Evolutionary conservation across 1,284 basidiomycete species (phyloP), one percentile per base, ranked within the genome.

Genomic region (Apiotrichum akiyoshidainum): DNA sequence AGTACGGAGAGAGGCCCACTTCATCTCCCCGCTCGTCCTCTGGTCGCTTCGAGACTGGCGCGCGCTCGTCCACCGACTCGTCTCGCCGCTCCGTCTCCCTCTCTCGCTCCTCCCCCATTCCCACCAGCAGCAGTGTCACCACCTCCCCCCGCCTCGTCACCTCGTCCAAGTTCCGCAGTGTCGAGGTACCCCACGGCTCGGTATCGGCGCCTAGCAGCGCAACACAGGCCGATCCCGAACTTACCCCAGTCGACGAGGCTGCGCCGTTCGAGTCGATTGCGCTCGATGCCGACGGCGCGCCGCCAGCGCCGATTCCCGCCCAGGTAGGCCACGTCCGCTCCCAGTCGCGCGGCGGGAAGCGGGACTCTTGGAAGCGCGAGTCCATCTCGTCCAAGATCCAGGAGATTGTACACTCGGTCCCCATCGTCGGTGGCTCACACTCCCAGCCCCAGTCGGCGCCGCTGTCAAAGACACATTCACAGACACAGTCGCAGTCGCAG

Each of bases 201-300:
- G 41, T 21, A 9, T 35, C 22, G 21, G 26, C 33, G 1, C 22
- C 13, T 14, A 19, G 35, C n/a, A 37, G 9, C 14, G 50, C 26
- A 31, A 31, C 7, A 31, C 26, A 54, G 33, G 54, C 26, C 8
- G 55, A 52, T n/a, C 21, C 49, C 17, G 67, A 46, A 1, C 60
- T 60, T n/a, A 3, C 21, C 8, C 39, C 39, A 7, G 54, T 45
- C 1, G 68, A 69, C 53, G 52, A 58, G 11, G 46, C 57, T 0
- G 67, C 63, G n/a, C 67, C 69, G 13, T 75, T 72, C 58, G 74
- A 75, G 59, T 69, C 68, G 2, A 70, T 75, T 14, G 61, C 70
- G 6, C 54, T 75, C 1, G 58, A 65, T 22, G 2, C 50, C 9
- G 41, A 46, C 17, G 35, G 46, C 10, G 57, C 59, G 19, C 50